Base-by-base conservation (phyloP, 2,329 filamentous ascomycete genomes). In the Paraphaeosphaeria minitans region DNA sequence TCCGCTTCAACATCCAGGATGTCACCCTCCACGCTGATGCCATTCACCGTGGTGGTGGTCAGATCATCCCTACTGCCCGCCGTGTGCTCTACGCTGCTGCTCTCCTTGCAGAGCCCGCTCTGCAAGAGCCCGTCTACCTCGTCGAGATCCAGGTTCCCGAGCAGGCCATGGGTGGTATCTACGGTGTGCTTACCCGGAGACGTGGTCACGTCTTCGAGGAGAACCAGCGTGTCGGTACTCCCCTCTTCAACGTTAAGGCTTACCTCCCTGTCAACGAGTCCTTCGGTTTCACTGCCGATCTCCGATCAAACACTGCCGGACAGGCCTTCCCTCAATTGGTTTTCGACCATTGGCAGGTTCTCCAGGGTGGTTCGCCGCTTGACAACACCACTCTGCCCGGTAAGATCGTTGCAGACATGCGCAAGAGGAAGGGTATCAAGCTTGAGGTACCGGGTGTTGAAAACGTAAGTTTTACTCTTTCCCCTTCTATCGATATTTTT, bases 401-500 rank as follows among this genome's bases (percentile, higher is more conserved):
- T 79, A 81, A 87, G 79, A 85, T 97, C 74, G 92, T 98, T 74
- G 83, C 85, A 79, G 87, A 89, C 60, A 96, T 96, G 90, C 93
- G 95, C 80, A 97, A 97, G 89, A 92, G 94, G 84, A 99, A 99
- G 92, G 95, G 94, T 92, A 85, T 99, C 87, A 99, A 99, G 92
- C 84, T 90, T 78, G 87, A 92, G 76, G 91, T 97, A 79, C 94
- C 95, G 75, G 91, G 90, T 80, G 89, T 93, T 84, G 92, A 92
- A 79, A 96, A 97, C 87, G 92, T 95, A 88, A 92, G 92, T 91
- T 43, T 9, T 24, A 8, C 0, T 47, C 33, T 49, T 41, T n/a
- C n/a, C 45, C 6, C 5, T 2, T 29, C 35, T 2, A 41, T 29
- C 39, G 31, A 51, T 6, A n/a, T 27, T 22, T 35, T 77, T 83